Conservation (phyloP, 169 alveolate species). For the Ichthyophthirius multifiliis region DNA sequence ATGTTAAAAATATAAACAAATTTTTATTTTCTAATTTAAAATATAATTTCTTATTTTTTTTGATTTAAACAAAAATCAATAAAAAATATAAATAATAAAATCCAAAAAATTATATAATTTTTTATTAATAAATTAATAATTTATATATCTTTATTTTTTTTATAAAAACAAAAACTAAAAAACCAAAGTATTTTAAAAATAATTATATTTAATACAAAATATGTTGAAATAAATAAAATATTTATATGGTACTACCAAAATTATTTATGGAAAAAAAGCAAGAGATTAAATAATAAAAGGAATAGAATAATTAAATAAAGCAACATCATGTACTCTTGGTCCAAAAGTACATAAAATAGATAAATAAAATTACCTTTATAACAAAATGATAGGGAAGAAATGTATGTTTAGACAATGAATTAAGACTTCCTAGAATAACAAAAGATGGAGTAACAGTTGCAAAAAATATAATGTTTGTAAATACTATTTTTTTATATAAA, state of each 20-base stretch:
- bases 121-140: too few species aligned
- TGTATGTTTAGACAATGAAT: constrained; percentile 61
- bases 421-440: constrained; percentile 69
- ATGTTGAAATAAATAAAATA: neutral
- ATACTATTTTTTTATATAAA: neutral
- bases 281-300: constrained; percentile 28
- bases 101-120: too few species aligned
- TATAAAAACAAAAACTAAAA: too few species aligned
- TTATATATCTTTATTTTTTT: too few species aligned
- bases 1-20: too few species aligned
- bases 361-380: neutral
- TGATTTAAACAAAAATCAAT: too few species aligned
- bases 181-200: too few species aligned
- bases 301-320: constrained; percentile 14
- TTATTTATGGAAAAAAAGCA: constrained; percentile 19
- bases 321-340: constrained; percentile 31
- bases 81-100: too few species aligned
- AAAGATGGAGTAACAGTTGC: constrained; percentile 81
- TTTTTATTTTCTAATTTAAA: too few species aligned
- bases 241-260: neutral
- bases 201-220: too few species aligned
- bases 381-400: constrained; percentile 51
- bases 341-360: constrained; percentile 17
- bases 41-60: too few species aligned
- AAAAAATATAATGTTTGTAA: constrained; percentile 34